Percentiles rank a stretch among this genome's conserved stretches.
phyloP scores from a whole-genome alignment of 306 rosid genomes.

The Erythrophleum fordii region DNA sequence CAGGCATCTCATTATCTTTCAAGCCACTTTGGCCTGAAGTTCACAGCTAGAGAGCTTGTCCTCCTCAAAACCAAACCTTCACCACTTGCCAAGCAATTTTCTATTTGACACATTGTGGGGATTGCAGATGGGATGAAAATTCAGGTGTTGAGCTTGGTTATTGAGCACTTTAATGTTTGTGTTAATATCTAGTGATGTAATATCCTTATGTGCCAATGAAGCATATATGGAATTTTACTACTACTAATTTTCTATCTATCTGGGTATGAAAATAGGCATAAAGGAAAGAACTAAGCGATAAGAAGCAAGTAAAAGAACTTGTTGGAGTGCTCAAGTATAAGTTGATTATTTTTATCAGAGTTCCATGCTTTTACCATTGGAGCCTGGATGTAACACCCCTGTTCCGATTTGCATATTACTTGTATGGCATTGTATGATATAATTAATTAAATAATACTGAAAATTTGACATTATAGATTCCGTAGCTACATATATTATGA shows the following conservation, averaged over 20 bases:
- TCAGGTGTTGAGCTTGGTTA: conserved; percentile 9
- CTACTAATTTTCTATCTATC: background rate
- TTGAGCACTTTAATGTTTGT: background rate
- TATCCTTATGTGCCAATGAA: background rate
- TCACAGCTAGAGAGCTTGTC: background rate
- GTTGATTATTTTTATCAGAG: background rate
- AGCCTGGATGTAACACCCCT: no score
- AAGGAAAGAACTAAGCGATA: background rate
- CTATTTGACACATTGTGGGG: conserved; percentile 37
- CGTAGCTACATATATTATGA: background rate
- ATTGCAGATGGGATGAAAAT: background rate
- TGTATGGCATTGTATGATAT: background rate
- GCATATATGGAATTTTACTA: background rate
- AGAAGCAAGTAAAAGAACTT: background rate
- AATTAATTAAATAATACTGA: background rate
- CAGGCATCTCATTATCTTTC: conserved; percentile 35
- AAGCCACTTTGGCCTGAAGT: background rate
- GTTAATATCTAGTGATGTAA: background rate
- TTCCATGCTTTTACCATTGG: background rate
- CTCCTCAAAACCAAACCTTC: conserved; percentile 50
- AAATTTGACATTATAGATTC: background rate
- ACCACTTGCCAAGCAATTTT: conserved; percentile 49
- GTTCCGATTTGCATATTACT: no score
- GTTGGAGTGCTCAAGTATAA: background rate
- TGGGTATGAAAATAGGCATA: background rate